Evolutionary conservation across 352 stramenopile genomes (phyloP).

Genomic region (Pythium utonaiense): DNA sequence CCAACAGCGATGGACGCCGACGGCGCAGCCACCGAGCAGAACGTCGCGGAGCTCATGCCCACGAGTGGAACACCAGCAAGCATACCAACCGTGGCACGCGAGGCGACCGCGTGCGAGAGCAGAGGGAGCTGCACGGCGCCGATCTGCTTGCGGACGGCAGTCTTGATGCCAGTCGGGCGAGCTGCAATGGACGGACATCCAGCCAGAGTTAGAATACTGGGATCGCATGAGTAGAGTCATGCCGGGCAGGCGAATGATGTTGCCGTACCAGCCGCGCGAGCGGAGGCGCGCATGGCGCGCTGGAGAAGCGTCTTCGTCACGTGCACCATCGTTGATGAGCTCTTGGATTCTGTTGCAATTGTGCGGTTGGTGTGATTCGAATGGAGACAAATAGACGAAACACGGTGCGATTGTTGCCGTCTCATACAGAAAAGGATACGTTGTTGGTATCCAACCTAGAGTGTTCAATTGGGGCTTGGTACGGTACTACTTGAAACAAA

Average conservation of each 20-base stretch:
- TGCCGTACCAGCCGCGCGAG: slow-evolving; percentile 5
- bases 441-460: not conserved
- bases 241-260: too few relatives aligned
- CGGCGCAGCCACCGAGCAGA: slow-evolving; percentile 24
- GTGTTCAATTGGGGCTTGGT: slow-evolving; percentile 15
- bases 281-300: slow-evolving; percentile 17
- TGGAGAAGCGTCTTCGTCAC: slow-evolving; percentile 18
- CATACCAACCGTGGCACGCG: not conserved
- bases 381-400: not conserved
- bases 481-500: slow-evolving; percentile 28
- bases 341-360: not conserved
- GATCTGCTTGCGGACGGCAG: slow-evolving; percentile 7
- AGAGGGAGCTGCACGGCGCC: slow-evolving; percentile 17
- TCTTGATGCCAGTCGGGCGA: not conserved
- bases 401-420: too few relatives aligned
- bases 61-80: slow-evolving; percentile 8
- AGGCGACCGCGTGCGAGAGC: slow-evolving; percentile 6
- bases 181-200: not conserved
- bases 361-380: not conserved
- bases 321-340: slow-evolving; percentile 13
- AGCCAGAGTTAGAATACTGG: not conserved
- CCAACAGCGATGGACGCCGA: slow-evolving; percentile 37
- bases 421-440: slow-evolving; percentile 8
- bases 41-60: slow-evolving; percentile 14
- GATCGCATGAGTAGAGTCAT: not conserved